Evolutionary conservation across 2,329 filamentous ascomycete genomes (phyloP).

Genomic region (Neofusicoccum kwambonambiense): DNA sequence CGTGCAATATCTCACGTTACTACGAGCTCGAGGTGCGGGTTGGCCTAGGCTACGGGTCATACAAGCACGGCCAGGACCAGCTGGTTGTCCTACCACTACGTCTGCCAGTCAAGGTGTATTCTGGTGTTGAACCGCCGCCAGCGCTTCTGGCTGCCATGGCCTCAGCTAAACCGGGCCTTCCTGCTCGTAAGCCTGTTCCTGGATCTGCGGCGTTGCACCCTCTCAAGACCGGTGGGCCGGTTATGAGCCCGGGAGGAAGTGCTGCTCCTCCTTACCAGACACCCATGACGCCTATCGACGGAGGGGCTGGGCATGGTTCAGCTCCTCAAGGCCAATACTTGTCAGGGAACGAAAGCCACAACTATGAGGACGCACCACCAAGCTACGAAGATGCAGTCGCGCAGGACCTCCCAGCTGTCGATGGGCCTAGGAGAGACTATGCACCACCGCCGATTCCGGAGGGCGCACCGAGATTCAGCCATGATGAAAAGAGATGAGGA

Average conservation of each 20-base stretch:
- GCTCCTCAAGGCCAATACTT: constrained; percentile 24
- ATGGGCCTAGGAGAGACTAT: constrained; percentile 69
- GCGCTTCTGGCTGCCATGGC: constrained; percentile 69
- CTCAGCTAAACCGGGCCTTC: constrained; percentile 23
- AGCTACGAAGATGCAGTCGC: constrained; percentile 94
- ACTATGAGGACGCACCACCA: constrained; percentile 74
- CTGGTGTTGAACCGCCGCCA: constrained; percentile 78
- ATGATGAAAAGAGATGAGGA: constrained; percentile 30
- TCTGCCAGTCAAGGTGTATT: constrained; percentile 78
- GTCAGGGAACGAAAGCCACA: constrained; percentile 18
- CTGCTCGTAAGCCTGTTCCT: constrained; percentile 12
- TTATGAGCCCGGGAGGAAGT: neutral
- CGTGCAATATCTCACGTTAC: constrained; percentile 79
- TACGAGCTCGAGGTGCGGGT: constrained; percentile 84
- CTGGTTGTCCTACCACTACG: constrained; percentile 74
- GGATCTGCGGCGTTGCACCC: neutral
- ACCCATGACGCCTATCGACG: constrained; percentile 7
- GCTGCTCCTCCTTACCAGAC: constrained; percentile 3
- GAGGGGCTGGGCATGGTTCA: constrained; percentile 20
- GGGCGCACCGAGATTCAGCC: constrained; percentile 34
- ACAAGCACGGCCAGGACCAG: constrained; percentile 60
- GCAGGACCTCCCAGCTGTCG: constrained; percentile 70
- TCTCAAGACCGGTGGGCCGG: constrained; percentile 7
- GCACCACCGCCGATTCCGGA: constrained; percentile 42
- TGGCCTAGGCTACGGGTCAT: constrained; percentile 71